Evolutionary conservation across 2,329 filamentous ascomycete genomes (phyloP), one percentile per base, ranked within the genome.

Genomic region (Eutypa lata): DNA sequence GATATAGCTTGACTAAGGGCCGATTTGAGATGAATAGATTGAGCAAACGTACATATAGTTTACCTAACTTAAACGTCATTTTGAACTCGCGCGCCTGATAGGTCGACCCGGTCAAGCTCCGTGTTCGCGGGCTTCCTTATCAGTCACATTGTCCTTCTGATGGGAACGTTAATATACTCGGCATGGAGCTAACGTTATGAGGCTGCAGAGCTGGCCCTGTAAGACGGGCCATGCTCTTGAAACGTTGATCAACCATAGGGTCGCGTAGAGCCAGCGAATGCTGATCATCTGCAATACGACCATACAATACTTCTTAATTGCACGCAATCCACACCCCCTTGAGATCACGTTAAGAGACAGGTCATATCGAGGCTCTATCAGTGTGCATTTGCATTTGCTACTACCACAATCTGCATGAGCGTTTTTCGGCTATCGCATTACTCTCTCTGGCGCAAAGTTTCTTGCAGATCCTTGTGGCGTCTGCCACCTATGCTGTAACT

Each of bases 361-460:
- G 22, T 45, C 42, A 45, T 45, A 45, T 22, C 22, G 42, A 45
- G 42, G 42, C 42, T 45, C 22, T 11, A 45, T 16, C 42, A 45
- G 42, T 8, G 42, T 26, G 42, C 42, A 45, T 11, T n/a, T 28
- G 42, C 42, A 24, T 45, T n/a, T 16, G 13, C 13, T 38, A 21
- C 13, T 45, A 11, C 42, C 14, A 28, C 21, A 26, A 59, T 56
- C 58, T 61, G 57, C 58, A 59, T 57, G 49, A 50, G 52, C 52
- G 52, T 54, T 49, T 47, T 56, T 59, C 53, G 55, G 53, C 51
- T 61, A 57, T 56, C 54, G 58, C 53, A 48, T 11, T 28, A 3
- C 42, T 24, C 22, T 24, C 22, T 31, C 38, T 22, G 38, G 38
- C 38, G 10, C n/a, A 11, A 13, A 42, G 38, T 2, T 14, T 21